Percentiles rank a stretch among this genome's conserved stretches.
These are phyloP conservation scores for Quercus wislizeni DNA, from an alignment of 306 rosid genomes.

Conservation along the genomic window DNA sequence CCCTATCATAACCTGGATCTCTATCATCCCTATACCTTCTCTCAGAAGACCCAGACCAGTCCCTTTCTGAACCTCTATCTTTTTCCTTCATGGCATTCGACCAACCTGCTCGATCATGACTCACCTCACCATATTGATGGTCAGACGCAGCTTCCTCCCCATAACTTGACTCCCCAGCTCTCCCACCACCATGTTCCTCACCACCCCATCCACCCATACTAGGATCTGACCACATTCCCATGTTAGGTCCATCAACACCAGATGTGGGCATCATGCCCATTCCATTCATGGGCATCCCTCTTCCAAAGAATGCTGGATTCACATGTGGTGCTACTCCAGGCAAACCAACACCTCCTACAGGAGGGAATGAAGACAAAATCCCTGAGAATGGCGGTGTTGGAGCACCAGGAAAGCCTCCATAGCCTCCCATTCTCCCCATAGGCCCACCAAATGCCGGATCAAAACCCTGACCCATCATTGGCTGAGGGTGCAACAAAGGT, in stretches of 20 bases:
- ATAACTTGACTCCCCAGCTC: conserved; percentile 89
- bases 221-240: conserved; percentile 99
- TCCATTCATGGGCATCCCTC: conserved; percentile 95
- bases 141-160: conserved; percentile 98
- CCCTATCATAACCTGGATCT: conserved; percentile 79
- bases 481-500: conserved; percentile 77
- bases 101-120: conserved; percentile 87
- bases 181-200: conserved; percentile 85
- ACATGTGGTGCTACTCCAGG: conserved; percentile 98
- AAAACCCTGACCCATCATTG: conserved; percentile 95
- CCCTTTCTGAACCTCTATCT: conserved; percentile 92
- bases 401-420: conserved; percentile 95
- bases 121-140: conserved; percentile 84
- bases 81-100: conserved; percentile 76
- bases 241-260: conserved; percentile 86
- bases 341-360: conserved; percentile 83
- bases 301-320: conserved; percentile 94
- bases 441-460: conserved; percentile 94
- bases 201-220: conserved; percentile 93
- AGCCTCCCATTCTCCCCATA: conserved; percentile 87
- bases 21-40: conserved; percentile 83
- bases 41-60: conserved; percentile 93
- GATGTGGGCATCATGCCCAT: conserved; percentile 96
- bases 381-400: conserved; percentile 85
- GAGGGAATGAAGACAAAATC: conserved; percentile 74